These are phyloP conservation scores for Sutorius australiensis DNA, from an alignment of 768 basidiomycete species.

Conservation along the genomic window DNA sequence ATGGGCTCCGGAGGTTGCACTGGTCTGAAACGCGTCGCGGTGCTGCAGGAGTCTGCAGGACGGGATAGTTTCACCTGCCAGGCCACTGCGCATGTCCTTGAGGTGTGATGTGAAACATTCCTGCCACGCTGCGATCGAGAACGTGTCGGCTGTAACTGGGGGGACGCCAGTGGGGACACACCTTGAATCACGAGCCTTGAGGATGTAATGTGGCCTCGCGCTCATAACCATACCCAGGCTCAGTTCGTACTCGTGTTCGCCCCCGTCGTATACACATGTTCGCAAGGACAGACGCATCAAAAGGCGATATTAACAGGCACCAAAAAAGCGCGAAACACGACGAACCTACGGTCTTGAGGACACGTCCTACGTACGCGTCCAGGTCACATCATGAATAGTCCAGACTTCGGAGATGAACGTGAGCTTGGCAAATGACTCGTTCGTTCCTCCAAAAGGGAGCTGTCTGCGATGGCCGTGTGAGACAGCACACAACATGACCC, in stretches of 20 bases:
- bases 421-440: background rate
- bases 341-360: background rate
- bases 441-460: background rate
- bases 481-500: background rate
- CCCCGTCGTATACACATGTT: background rate
- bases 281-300: background rate
- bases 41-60: background rate
- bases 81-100: background rate
- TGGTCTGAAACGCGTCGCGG: background rate
- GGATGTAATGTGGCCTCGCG: background rate
- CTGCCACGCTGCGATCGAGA: background rate
- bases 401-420: slow-evolving; percentile 17
- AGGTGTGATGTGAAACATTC: slow-evolving; percentile 1
- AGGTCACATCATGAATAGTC: background rate
- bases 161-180: no score
- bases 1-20: background rate
- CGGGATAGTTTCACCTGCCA: background rate
- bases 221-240: background rate
- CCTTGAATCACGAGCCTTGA: background rate
- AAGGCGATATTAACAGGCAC: background rate
- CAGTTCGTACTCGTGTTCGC: background rate
- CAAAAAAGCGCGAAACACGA: background rate
- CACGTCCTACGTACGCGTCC: no score
- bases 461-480: background rate
- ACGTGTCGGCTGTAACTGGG: background rate